phyloP scores from a whole-genome alignment of 139 green algal species.

The Zygnema circumcarinatum region DNA sequence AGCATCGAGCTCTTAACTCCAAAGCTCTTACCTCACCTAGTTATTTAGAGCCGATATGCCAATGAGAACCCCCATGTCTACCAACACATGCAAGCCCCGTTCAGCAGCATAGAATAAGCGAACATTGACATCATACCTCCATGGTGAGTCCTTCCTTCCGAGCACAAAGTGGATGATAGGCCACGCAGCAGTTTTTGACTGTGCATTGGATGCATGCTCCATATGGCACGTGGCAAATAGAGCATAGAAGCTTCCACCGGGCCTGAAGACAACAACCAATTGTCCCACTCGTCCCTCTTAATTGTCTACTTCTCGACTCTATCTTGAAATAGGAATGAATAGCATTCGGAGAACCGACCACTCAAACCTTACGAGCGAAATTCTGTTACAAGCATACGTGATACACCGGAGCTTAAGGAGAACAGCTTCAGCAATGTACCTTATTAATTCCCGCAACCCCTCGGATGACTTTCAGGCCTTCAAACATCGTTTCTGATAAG shows the following conservation, averaged over 20 bases:
- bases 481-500: conserved; percentile 29
- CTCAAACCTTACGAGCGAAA: no score
- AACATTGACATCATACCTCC: conserved; percentile 47
- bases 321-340: no score
- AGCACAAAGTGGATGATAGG: conserved; percentile 84
- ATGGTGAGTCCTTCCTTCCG: conserved; percentile 62
- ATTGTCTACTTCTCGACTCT: neutral
- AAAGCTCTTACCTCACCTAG: no score
- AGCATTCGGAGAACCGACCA: no score
- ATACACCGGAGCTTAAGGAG: no score
- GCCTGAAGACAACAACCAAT: conserved; percentile 7
- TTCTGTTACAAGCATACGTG: no score
- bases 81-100: no score
- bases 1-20: no score
- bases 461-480: conserved; percentile 16
- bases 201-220: conserved; percentile 82
- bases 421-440: no score
- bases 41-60: no score
- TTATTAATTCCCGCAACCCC: conserved; percentile 20
- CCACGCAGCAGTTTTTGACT: conserved; percentile 68
- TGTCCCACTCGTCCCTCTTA: neutral
- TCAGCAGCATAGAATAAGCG: no score
- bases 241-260: conserved; percentile 66
- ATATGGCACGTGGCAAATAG: conserved; percentile 75
- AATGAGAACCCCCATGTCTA: no score